Percentiles rank a stretch among this genome's conserved stretches.
These are phyloP conservation scores for Pelargonium cotyledonis DNA, from an alignment of 441 rosid genomes.

Conservation along the genomic window DNA sequence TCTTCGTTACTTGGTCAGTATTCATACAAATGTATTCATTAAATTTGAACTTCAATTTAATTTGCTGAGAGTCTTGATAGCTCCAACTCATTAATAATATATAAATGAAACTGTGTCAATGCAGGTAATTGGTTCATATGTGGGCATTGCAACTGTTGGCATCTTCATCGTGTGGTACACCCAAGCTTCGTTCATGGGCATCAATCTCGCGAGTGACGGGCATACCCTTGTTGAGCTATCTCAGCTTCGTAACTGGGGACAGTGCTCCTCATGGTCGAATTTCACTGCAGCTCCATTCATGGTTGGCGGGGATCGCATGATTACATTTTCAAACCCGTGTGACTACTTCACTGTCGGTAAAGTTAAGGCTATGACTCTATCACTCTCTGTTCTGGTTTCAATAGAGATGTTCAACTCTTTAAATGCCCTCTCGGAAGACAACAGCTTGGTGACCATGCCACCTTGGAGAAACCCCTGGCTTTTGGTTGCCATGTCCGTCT, in stretches of 20 bases:
- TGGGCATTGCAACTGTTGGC: conserved; percentile 43
- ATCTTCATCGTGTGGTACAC: conserved; percentile 42
- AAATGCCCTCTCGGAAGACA: conserved; percentile 87
- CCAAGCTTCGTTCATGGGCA: conserved; percentile 38
- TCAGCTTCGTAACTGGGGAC: conserved; percentile 43
- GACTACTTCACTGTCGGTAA: conserved; percentile 76
- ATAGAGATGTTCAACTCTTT: conserved; percentile 98
- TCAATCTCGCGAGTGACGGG: conserved; percentile 35
- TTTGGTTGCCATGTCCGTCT: conserved; percentile 70
- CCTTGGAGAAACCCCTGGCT: conserved; percentile 95
- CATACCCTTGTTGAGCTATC: conserved; percentile 37
- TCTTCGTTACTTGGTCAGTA: conserved; percentile 44
- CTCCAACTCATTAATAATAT: too few relatives aligned
- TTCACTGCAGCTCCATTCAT: conserved; percentile 36
- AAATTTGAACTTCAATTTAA: too few relatives aligned
- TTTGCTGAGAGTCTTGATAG: too few relatives aligned
- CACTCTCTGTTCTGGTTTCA: conserved; percentile 84
- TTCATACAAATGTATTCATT: neutral
- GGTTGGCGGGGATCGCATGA: conserved; percentile 30
- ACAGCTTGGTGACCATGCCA: conserved; percentile 73
- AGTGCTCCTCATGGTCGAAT: conserved; percentile 40
- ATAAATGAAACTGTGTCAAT: conserved; percentile 22
- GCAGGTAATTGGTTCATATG: conserved; percentile 42
- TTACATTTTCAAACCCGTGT: conserved; percentile 42
- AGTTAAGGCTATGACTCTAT: conserved; percentile 82